Percentiles rank a stretch among this genome's conserved stretches.
Conservation (phyloP, 140 eudicot species). For the Stevia rebaudiana region DNA sequence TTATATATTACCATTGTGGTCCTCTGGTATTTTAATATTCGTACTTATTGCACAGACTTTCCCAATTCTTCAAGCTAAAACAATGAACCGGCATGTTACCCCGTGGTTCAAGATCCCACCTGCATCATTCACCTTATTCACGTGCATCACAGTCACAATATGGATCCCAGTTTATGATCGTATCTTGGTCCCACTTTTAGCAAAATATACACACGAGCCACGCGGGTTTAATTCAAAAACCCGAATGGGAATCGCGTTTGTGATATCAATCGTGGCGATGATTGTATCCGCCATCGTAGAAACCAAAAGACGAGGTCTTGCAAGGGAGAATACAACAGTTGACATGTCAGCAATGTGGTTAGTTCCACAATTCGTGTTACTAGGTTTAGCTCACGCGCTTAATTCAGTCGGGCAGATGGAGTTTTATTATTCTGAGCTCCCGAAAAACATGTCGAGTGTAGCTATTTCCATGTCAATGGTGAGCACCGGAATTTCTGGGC, state of each 20-base stretch:
- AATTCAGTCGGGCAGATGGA: conserved; percentile 22
- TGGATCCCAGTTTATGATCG: conserved; percentile 14
- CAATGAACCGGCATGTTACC: conserved; percentile 21
- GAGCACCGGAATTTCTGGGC: conserved; percentile 11
- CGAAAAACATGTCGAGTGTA: conserved; percentile 28
- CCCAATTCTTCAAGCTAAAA: conserved; percentile 13
- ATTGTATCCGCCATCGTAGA: conserved; percentile 12
- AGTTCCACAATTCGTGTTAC: conserved; percentile 14
- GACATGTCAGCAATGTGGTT: conserved; percentile 35
- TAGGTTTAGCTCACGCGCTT: conserved; percentile 19
- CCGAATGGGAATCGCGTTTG: conserved; percentile 19
- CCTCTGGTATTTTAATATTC: conserved; percentile 14
- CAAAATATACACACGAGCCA: conserved; percentile 6
- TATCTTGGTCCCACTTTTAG: conserved; percentile 4
- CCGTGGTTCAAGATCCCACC: conserved; percentile 17
- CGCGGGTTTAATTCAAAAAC: conserved; percentile 11
- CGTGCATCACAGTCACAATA: conserved; percentile 10
- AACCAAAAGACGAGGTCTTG: not conserved
- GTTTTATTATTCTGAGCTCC: conserved; percentile 24
- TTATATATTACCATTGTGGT: conserved; percentile 11
- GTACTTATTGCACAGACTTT: conserved; percentile 2
- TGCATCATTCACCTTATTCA: conserved; percentile 19
- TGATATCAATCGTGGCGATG: not conserved
- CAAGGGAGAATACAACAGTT: not conserved
- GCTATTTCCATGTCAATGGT: conserved; percentile 15